Percentiles rank a stretch among this genome's conserved stretches.
Conservation (phyloP, 2,329 filamentous ascomycete genomes). For the Furcasterigmium furcatum region DNA sequence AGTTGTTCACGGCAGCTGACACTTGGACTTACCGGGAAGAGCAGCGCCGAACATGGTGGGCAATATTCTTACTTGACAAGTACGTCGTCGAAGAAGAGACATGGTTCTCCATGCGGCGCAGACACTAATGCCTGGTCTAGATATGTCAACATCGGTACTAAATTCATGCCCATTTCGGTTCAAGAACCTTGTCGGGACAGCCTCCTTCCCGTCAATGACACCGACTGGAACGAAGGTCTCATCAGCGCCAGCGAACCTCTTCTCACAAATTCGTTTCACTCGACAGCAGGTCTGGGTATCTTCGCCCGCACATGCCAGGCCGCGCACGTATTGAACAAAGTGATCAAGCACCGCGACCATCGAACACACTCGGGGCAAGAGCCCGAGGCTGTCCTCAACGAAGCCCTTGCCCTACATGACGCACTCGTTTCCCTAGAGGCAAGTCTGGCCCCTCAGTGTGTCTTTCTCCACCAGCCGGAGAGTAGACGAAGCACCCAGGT, state of each 20-base stretch:
- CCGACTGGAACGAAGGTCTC: slow-evolving; percentile 12
- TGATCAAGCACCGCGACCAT: slow-evolving; percentile 4
- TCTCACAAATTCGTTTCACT: slow-evolving; percentile 10
- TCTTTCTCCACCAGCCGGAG: background rate
- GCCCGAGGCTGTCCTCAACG: slow-evolving; percentile 1
- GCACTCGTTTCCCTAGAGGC: background rate
- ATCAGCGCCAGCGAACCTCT: slow-evolving; percentile 12
- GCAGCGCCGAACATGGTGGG: slow-evolving; percentile 15
- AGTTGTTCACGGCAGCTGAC: slow-evolving; percentile 10
- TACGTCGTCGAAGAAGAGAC: background rate
- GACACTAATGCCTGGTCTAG: background rate
- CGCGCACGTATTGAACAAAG: slow-evolving; percentile 15
- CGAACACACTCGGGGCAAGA: slow-evolving; percentile 1
- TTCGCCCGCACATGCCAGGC: slow-evolving; percentile 15
- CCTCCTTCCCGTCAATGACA: slow-evolving; percentile 14
- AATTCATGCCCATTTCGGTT: slow-evolving; percentile 5
- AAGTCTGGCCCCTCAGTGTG: background rate
- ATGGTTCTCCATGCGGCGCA: background rate
- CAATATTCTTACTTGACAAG: slow-evolving; percentile 15
- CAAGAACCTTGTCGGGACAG: slow-evolving; percentile 9
- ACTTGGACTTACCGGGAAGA: slow-evolving; percentile 15
- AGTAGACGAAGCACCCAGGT: background rate
- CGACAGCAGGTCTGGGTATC: slow-evolving; percentile 4
- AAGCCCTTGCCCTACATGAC: slow-evolving; percentile 11
- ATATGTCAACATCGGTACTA: slow-evolving; percentile 9